Conservation (phyloP, 306 rosid species). For the Castanopsis chinensis region DNA sequence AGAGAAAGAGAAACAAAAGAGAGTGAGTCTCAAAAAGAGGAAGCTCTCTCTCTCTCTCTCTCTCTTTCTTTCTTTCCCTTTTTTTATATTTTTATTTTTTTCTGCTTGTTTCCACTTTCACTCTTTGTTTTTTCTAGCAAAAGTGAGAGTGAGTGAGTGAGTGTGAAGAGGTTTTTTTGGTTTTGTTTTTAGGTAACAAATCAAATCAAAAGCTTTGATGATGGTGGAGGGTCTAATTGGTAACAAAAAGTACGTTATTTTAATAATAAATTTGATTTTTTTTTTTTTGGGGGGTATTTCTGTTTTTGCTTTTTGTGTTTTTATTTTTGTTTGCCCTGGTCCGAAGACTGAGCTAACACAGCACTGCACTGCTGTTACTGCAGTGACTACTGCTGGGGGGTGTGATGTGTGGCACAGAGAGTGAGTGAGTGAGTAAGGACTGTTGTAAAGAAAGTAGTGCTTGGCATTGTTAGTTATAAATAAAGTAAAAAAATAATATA, state of each 20-base stretch:
- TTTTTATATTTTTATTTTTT: conserved; percentile 15
- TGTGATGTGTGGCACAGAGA: conserved; percentile 78
- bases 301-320: neutral
- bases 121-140: neutral
- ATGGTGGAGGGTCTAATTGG: conserved; percentile 16
- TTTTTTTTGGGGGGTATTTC: neutral
- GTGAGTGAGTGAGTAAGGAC: conserved; percentile 2
- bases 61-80: conserved; percentile 4
- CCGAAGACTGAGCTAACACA: conserved; percentile 46
- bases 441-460: neutral
- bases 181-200: conserved; percentile 13
- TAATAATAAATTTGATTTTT: conserved; percentile 22
- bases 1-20: too few relatives aligned
- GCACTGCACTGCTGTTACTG: conserved; percentile 67
- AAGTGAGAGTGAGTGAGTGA: neutral
- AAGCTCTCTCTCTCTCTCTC: conserved; percentile 39
- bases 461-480: conserved; percentile 33
- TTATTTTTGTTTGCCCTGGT: conserved; percentile 14
- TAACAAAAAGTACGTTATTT: neutral
- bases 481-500: too few relatives aligned
- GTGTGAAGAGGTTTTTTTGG: too few relatives aligned
- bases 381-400: conserved; percentile 74
- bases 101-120: conserved; percentile 7
- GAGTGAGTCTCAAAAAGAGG: conserved; percentile 38
- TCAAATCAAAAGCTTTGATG: conserved; percentile 22